Evolutionary conservation across 176 grass and related monocot species (phyloP).

Genomic region (Phragmites australis): DNA sequence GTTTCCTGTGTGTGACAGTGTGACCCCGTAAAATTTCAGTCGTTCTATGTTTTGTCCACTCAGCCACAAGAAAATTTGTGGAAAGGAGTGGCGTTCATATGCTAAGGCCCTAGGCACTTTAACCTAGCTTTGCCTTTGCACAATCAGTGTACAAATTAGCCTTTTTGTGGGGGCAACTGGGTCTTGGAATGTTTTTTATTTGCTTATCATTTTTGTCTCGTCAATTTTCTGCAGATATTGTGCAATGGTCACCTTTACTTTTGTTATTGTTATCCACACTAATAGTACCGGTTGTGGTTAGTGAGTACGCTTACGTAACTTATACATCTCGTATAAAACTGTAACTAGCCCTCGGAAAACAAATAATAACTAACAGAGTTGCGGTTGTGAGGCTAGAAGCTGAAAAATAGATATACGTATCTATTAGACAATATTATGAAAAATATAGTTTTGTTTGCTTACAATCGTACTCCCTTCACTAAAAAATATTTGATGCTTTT

Average conservation of each 20-base stretch:
- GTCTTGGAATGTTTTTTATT: background rate
- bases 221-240: background rate
- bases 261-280: conserved; percentile 2
- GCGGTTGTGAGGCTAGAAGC: no score
- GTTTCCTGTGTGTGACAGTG: conserved; percentile 14
- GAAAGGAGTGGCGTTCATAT: conserved; percentile 23
- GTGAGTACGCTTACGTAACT: no score
- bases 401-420: no score
- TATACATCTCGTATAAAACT: no score
- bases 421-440: no score
- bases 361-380: no score
- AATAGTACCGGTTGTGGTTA: background rate
- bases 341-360: no score
- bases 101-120: conserved; percentile 11
- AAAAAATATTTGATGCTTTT: no score
- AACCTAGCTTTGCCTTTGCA: conserved; percentile 13
- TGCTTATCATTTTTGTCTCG: background rate
- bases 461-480: no score
- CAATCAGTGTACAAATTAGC: background rate
- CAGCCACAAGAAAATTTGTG: conserved; percentile 32
- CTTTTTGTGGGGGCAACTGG: background rate
- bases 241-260: background rate
- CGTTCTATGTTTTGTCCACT: conserved; percentile 18
- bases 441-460: no score
- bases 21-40: no score